A percentile compares a stretch with the other conserved stretches of the same genome.
phyloP scores from a whole-genome alignment of 1,284 basidiomycete genomes.

The Austropuccinia psidii region DNA sequence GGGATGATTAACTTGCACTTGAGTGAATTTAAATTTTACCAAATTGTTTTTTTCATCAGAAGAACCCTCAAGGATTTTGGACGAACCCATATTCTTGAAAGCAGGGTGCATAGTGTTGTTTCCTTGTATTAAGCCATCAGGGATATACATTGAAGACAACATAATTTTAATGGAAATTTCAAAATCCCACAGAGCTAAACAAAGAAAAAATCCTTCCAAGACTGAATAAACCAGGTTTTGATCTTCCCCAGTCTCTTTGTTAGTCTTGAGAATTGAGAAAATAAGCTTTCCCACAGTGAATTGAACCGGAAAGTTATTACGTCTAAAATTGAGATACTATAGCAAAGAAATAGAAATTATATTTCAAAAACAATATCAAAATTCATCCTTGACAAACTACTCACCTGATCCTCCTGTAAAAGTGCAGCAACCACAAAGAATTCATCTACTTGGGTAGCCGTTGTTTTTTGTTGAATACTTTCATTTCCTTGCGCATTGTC shows the following conservation, averaged over 20 bases:
- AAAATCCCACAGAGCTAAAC: constrained; percentile 66
- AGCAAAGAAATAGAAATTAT: not conserved
- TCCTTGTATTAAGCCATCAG: constrained; percentile 61
- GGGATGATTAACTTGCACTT: constrained; percentile 74
- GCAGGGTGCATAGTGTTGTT: constrained; percentile 48
- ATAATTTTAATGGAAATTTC: constrained; percentile 82
- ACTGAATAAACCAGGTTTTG: constrained; percentile 68
- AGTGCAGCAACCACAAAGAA: constrained; percentile 71
- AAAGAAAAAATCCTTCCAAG: constrained; percentile 70
- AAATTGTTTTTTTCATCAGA: constrained; percentile 56
- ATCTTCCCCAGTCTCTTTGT: constrained; percentile 54
- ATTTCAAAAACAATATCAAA: no score
- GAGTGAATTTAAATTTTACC: constrained; percentile 71
- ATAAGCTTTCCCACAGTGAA: constrained; percentile 81
- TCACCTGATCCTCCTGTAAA: constrained; percentile 55
- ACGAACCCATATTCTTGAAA: constrained; percentile 64
- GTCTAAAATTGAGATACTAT: constrained; percentile 59
- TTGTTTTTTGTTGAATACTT: constrained; percentile 38
- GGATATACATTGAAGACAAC: constrained; percentile 57
- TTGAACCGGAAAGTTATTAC: constrained; percentile 77
- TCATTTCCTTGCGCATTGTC: constrained; percentile 8
- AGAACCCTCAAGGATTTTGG: constrained; percentile 53
- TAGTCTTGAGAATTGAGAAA: constrained; percentile 68
- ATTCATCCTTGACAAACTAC: no score
- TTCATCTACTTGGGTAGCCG: constrained; percentile 52